Evolutionary conservation across 345 rosid species (phyloP), one percentile per base, ranked within the genome.

Genomic region (Moricandia arvensis): DNA sequence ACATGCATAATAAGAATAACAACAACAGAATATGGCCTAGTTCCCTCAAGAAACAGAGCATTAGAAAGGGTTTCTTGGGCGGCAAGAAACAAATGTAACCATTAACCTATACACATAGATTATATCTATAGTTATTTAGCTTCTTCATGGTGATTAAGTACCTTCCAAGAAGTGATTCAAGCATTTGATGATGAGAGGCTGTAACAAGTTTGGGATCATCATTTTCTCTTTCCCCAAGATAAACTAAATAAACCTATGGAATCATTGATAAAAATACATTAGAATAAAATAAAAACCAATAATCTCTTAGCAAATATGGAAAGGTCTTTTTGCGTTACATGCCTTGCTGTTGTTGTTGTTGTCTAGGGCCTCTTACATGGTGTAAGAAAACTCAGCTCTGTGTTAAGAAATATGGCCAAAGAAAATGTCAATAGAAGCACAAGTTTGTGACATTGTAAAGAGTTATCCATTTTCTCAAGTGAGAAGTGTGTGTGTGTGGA

Each of bases 181-280:
- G 81, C 71, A 87, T 71, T 70, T 79, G 34, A 54, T 82, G 78
- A 70, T 87, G 87, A 41, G 66, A 75, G 63, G 77, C 79, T 34
- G 79, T 83, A 26, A 76, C 81, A 35, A 49, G 53, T 27, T 64
- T 65, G 8, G 83, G 85, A 74, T 83, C 87, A 34, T 82, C 80
- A 66, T 79, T 62, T 66, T 59, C 63, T 64, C 77, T 82, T 63
- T 72, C 82, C 17, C 87, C 88, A 82, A 85, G 80, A 38, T 87
- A 87, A 55, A 87, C 87, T 29, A 82, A 64, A 59, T 79, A 69
- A 45, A 79, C 79, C 85, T 82, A 53, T 31, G 1, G 37, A 59
- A 66, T 55, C n/a, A 27, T 0, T 12, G 21, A 11, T 15, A 41
- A 12, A 11, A 53, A 5, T 5, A 57, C 24, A 41, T 5, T 8